phyloP scores from a whole-genome alignment of 1,139 yeast genomes.

The Pichia sp. region DNA sequence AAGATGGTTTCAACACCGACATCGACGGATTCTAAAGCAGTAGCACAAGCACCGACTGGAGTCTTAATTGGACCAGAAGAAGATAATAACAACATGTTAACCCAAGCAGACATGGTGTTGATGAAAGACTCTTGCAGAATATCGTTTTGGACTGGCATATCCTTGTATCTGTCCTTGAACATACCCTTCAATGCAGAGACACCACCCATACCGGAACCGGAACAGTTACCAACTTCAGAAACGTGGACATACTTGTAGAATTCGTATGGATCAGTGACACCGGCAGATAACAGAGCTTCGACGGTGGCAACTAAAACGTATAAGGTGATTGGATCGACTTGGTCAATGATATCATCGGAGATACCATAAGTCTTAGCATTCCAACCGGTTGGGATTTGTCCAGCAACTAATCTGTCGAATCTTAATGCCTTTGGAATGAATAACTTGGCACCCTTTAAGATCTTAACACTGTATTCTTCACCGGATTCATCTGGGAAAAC shows the following conservation, averaged over 20 bases:
- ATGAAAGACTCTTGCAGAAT: slow-evolving; percentile 96
- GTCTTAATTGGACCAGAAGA: slow-evolving; percentile 99
- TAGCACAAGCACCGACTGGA: slow-evolving; percentile 99
- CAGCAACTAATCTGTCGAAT: slow-evolving; percentile 96
- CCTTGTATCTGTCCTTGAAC: slow-evolving; percentile 94
- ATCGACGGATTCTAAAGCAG: slow-evolving; percentile 97
- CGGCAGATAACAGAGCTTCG: slow-evolving; percentile 90
- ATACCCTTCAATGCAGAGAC: slow-evolving; percentile 94
- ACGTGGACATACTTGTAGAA: slow-evolving; percentile 98
- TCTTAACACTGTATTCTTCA: slow-evolving; percentile 88
- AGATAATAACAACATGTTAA: slow-evolving; percentile 92
- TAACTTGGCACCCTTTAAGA: slow-evolving; percentile 91
- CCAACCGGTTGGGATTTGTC: slow-evolving; percentile 99
- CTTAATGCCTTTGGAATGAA: slow-evolving; percentile 93
- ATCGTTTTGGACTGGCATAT: slow-evolving; percentile 94
- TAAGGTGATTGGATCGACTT: slow-evolving; percentile 95
- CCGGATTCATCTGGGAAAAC: slow-evolving; percentile 74
- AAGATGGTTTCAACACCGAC: slow-evolving; percentile 92
- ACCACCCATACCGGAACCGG: slow-evolving; percentile 99
- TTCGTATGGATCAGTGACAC: slow-evolving; percentile 98
- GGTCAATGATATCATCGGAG: slow-evolving; percentile 86
- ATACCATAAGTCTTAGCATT: slow-evolving; percentile 94
- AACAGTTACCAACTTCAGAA: slow-evolving; percentile 98
- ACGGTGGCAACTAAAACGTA: slow-evolving; percentile 92
- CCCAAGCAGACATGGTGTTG: slow-evolving; percentile 99